These are phyloP conservation scores for Mucor saturninus DNA, from an alignment of 371 early-diverging fungal genomes.

Conservation along the genomic window DNA sequence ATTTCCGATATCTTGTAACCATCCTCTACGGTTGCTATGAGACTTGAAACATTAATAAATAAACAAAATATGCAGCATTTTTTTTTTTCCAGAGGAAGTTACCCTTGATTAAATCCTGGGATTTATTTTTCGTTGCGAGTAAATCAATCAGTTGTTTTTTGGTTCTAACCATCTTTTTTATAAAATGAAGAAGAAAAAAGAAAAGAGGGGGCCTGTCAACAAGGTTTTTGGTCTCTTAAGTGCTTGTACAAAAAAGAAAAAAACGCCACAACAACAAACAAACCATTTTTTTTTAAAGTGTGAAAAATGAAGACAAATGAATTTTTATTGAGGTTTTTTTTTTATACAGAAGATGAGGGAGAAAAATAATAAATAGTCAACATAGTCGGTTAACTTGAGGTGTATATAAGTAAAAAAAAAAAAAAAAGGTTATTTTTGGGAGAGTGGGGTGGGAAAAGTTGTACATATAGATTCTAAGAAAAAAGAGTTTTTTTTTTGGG, in stretches of 20 bases:
- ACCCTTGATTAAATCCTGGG: background rate
- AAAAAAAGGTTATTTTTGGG: background rate
- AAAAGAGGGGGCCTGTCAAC: constrained; percentile 1
- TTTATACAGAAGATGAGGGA: constrained; percentile 1
- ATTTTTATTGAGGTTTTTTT: constrained; percentile 4
- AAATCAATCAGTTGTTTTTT: constrained; percentile 9
- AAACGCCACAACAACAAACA: constrained; percentile 3
- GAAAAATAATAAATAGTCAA: background rate
- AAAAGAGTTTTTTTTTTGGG: background rate
- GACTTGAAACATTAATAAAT: too few relatives aligned
- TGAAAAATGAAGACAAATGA: background rate
- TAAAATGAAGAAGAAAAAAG: background rate
- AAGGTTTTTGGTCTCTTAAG: background rate
- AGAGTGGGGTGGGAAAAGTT: constrained; percentile 2
- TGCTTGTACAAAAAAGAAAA: background rate
- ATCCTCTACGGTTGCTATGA: too few relatives aligned
- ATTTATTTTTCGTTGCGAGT: constrained; percentile 1
- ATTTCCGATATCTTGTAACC: background rate
- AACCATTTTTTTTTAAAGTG: background rate
- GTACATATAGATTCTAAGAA: background rate
- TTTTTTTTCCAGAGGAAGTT: background rate
- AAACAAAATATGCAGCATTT: too few relatives aligned
- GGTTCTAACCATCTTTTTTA: constrained; percentile 11
- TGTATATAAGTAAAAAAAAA: background rate
- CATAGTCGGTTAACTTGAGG: background rate